Conservation (phyloP, 2,329 filamentous ascomycete genomes). For the Pseudocercospora eumusae region DNA sequence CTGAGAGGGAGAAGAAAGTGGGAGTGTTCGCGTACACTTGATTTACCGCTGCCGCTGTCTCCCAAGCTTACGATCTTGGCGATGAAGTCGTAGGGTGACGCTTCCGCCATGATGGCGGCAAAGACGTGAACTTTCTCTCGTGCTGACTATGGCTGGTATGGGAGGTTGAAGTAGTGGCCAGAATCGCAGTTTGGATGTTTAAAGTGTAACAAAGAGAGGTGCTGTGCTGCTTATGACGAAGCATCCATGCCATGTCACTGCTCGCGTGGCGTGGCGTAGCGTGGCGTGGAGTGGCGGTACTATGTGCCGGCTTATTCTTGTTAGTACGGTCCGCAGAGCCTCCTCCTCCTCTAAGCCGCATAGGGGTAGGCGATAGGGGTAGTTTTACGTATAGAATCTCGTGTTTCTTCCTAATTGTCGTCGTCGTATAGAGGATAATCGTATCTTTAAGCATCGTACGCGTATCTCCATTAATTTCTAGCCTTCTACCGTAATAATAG, state of each 20-base stretch:
- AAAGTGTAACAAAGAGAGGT: background rate
- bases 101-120: constrained; percentile 23
- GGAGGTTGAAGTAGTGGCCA: background rate
- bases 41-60: constrained; percentile 95
- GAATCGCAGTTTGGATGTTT: background rate
- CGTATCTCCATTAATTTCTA: no score
- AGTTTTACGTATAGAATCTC: no score
- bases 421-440: no score
- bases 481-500: no score
- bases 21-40: constrained; percentile 55
- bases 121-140: background rate
- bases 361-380: no score
- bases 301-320: no score
- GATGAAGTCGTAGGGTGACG: constrained; percentile 88
- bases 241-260: constrained; percentile 4
- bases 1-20: constrained; percentile 18
- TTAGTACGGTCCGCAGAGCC: no score
- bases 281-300: no score
- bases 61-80: constrained; percentile 98
- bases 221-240: constrained; percentile 2
- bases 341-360: no score
- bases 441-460: no score
- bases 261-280: constrained; percentile 2
- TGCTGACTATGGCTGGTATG: background rate
- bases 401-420: no score